phyloP scores from a whole-genome alignment of 2,329 filamentous ascomycete genomes.

The Trichoderma asperellum region DNA sequence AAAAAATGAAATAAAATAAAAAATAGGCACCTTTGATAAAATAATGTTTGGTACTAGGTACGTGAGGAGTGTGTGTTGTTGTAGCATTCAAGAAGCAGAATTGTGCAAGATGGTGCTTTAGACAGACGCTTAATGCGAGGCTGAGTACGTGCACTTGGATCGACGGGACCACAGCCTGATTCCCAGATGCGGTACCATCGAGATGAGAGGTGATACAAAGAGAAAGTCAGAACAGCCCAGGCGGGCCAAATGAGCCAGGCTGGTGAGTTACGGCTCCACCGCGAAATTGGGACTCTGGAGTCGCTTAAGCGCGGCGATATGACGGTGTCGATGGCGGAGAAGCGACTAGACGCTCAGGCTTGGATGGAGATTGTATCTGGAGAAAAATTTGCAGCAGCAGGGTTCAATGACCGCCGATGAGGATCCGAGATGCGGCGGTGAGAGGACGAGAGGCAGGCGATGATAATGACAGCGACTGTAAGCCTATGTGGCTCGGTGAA shows the following conservation, averaged over 20 bases:
- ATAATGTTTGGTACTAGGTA: neutral
- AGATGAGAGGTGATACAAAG: neutral
- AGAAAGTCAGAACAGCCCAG: neutral
- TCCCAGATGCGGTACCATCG: neutral
- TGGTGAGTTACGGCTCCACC: neutral
- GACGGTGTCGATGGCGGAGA: constrained; percentile 4
- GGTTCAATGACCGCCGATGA: neutral
- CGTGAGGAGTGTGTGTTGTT: neutral
- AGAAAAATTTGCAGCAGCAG: constrained; percentile 3
- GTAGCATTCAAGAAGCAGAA: neutral
- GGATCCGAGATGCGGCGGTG: constrained; percentile 21
- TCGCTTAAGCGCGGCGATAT: neutral
- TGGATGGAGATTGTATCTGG: neutral
- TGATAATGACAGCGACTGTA: constrained; percentile 2
- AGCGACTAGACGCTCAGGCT: neutral
- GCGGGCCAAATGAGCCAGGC: neutral
- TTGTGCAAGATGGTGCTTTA: neutral
- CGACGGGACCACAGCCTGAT: neutral
- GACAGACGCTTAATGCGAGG: neutral
- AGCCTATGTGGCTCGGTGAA: neutral
- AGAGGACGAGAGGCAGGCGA: neutral
- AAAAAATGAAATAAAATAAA: too few species aligned
- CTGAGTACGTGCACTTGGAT: neutral
- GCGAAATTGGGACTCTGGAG: constrained; percentile 5
- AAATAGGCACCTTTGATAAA: neutral